phyloP scores from a whole-genome alignment of 306 rosid genomes.

The Carpinus viminea region DNA sequence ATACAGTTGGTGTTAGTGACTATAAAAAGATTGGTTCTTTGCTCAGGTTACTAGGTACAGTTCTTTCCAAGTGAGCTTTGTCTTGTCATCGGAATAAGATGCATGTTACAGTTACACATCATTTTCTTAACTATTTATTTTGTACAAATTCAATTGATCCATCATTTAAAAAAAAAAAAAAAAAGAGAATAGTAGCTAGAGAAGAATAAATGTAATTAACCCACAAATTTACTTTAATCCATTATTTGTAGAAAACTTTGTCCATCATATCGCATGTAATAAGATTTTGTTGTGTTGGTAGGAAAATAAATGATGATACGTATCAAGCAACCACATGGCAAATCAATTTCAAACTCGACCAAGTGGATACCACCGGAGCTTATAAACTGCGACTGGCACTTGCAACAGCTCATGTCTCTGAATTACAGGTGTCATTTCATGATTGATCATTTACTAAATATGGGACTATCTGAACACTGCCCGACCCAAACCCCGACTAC shows the following conservation, averaged over 20 bases:
- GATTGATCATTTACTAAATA: no score
- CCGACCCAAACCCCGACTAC: background rate
- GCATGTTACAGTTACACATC: no score
- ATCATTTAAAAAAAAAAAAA: no score
- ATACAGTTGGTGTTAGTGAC: constrained; percentile 69
- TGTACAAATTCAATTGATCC: no score
- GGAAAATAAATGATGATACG: constrained; percentile 56
- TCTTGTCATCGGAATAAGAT: background rate
- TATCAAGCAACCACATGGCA: constrained; percentile 77
- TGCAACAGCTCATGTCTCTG: constrained; percentile 63
- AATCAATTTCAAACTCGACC: constrained; percentile 59
- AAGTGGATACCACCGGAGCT: constrained; percentile 31
- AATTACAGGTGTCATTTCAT: constrained; percentile 45
- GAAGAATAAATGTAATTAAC: background rate
- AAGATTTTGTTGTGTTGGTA: constrained; percentile 5
- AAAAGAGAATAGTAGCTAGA: no score
- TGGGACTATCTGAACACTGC: no score
- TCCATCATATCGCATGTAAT: background rate
- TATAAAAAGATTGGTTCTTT: constrained; percentile 85
- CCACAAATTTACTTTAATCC: no score
- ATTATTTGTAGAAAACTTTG: no score
- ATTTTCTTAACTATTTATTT: no score
- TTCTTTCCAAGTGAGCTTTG: background rate
- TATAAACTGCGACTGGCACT: constrained; percentile 66
- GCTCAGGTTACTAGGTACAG: constrained; percentile 86